Evolutionary conservation across 75 land plant species (phyloP), one percentile per base, ranked within the genome.

Genomic region (Cunninghamia lanceolata): DNA sequence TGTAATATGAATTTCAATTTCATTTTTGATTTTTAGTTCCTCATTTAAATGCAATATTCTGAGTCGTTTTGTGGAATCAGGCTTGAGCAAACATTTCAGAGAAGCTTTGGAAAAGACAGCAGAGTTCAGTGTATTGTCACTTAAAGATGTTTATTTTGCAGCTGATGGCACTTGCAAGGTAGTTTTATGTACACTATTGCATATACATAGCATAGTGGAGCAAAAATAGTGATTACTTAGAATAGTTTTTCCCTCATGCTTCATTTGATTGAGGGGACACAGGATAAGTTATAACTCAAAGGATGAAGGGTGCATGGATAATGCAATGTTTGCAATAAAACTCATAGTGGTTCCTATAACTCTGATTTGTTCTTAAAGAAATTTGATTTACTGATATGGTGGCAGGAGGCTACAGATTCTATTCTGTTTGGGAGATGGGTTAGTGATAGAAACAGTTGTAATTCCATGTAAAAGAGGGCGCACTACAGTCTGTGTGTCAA

Each of bases 141-240:
- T 96, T 56, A 90, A 93, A 82, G 93, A 95, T 52, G 86, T 93
- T 14, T 81, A 86, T 32, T 87, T 83, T 17, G 93, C 99, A 30
- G 88, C 91, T 85, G 98, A 97, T 91, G 99, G 99, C 79, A 97
- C 98, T 36, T 94, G 91, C 17, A 97, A 97, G 99, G 96, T 97
- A 84, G 53, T 40, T 56, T 90, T 87, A 17, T 15, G 75, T 71
- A 15, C 52, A 42, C 32, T 34, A 46, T 50, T 50, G 54, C 84
- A 14, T 52, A 28, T 34, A 8, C 11, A 30, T 36, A 14, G 36
- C 47, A 14, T 36, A 34, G 21, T 78, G 30, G 73, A 70, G 34
- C 5, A 34, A 28, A 70, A 30, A 70, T 70, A 70, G 4, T 70
- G 73, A 70, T 70, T 56, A 75, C 11, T 9, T 46, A 8, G 4